Evolutionary conservation across 2,329 filamentous ascomycete species (phyloP), one percentile per base, ranked within the genome.

Genomic region (Chaetomium sp.): DNA sequence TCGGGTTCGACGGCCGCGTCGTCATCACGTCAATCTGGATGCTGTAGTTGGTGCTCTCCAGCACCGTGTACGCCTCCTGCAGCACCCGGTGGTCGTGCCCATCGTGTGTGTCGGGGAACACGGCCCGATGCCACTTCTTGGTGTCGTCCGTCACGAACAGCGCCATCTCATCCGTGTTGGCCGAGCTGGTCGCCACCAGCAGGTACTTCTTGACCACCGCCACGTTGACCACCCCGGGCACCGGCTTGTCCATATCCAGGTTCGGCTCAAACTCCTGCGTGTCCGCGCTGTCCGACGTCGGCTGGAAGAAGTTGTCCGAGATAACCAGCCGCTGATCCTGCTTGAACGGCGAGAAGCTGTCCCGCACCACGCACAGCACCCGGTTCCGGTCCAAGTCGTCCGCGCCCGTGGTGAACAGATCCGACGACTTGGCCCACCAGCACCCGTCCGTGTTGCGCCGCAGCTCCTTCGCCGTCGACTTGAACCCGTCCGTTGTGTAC

Each of bases 1-100:
- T 92, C 0, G 87, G 82, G 40, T 80, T 82, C 1, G 79, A 80
- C 10, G 79, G 79, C 45, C 75, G 76, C 41, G 77, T 77, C 1
- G 87, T 89, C 80, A 92, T 86, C 60, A 97, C 91, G 70, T 97
- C 91, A 54, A 99, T 85, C 72, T 97, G 92, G 64, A 99, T 91
- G 74, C 92, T 96, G 76, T 99, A 96, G 68, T 96, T 92, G 43
- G 94, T 97, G 66, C 91, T 94, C 72, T 97, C 92, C 42, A 99
- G 79, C 48, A 99, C 81, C 0, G 94, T 99, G 71, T 96, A 99
- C 2, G 89, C 89, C 68, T 92, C 83, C 68, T 96, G 87, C 59
- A 90, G 80, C 65, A 91, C 72, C 43, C 79, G 89, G 70, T 96
- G 91, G 59, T 88, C 86, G 45, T 65, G 63, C 57, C 52, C 60